Evolutionary conservation across 2,329 filamentous ascomycete species (phyloP).

Genomic region (Torrubiellomyces zombiae): DNA sequence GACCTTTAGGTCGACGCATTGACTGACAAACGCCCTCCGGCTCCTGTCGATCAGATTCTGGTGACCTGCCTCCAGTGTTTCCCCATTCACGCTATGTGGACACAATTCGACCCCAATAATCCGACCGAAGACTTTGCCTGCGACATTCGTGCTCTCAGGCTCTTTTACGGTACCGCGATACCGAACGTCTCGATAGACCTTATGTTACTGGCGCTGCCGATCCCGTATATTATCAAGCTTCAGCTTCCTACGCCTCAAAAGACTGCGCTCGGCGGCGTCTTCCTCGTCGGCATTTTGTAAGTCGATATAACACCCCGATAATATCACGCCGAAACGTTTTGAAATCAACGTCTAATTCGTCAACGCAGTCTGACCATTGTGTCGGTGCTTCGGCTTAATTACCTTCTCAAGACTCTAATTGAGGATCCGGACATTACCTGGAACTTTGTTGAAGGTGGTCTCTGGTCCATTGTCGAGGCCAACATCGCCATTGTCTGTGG

Average conservation of each 20-base stretch:
- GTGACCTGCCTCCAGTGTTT: slow-evolving; percentile 7
- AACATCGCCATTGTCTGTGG: slow-evolving; percentile 11
- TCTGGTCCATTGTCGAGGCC: slow-evolving; percentile 10
- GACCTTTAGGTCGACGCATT: rapidly evolving
- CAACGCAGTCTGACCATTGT: slow-evolving; percentile 7
- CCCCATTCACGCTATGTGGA: slow-evolving; percentile 8
- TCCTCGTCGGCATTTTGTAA: slow-evolving; percentile 10
- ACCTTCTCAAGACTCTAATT: slow-evolving; percentile 5
- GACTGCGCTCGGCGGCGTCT: slow-evolving; percentile 9
- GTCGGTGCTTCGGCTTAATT: slow-evolving; percentile 6
- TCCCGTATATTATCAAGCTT: slow-evolving; percentile 12
- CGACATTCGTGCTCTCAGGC: slow-evolving; percentile 6
- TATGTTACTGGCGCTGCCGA: slow-evolving; percentile 11
- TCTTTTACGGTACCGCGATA: slow-evolving; percentile 13
- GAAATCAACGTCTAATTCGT: neutral
- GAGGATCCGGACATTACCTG: slow-evolving; percentile 10
- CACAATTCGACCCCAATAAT: slow-evolving; percentile 5
- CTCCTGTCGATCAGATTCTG: slow-evolving; percentile 3
- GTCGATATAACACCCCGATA: slow-evolving; percentile 2
- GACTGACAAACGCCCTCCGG: neutral
- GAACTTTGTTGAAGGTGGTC: slow-evolving; percentile 8
- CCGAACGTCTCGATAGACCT: slow-evolving; percentile 13
- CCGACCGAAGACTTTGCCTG: slow-evolving; percentile 6
- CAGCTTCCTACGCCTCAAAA: slow-evolving; percentile 10
- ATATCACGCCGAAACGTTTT: neutral